A percentile compares a stretch with the other conserved stretches of the same genome.
phyloP scores from a whole-genome alignment of 306 rosid genomes.

The Cucurbita moschata region DNA sequence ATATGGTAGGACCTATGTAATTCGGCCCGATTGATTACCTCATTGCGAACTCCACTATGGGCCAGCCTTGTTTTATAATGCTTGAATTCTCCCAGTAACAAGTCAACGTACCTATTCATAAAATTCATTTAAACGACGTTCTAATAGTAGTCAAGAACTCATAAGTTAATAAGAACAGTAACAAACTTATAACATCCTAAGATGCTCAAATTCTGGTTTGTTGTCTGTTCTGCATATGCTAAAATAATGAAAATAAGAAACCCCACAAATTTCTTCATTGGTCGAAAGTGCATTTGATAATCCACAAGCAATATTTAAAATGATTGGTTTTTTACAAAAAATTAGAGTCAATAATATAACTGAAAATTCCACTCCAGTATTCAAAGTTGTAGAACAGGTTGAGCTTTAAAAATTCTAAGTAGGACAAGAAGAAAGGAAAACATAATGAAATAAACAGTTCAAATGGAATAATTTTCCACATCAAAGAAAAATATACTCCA shows the following conservation, averaged over 20 bases:
- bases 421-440: neutral
- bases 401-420: neutral
- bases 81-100: slow-evolving; percentile 95
- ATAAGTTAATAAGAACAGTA: neutral
- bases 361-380: neutral
- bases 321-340: neutral
- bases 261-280: neutral
- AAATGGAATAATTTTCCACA: neutral
- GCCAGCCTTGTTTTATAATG: slow-evolving; percentile 88
- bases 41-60: slow-evolving; percentile 78
- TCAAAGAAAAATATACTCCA: neutral
- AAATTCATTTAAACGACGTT: slow-evolving; percentile 22
- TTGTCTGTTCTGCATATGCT: neutral
- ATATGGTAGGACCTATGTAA: neutral
- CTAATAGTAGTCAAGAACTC: neutral
- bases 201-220: neutral
- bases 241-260: neutral
- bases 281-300: neutral
- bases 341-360: neutral
- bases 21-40: slow-evolving; percentile 39
- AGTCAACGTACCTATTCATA: slow-evolving; percentile 70
- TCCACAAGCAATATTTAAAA: neutral
- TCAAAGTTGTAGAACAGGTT: neutral
- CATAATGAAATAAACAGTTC: neutral
- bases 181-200: neutral